Percentiles rank a stretch among this genome's conserved stretches.
Evolutionary conservation across 2,329 filamentous ascomycete genomes (phyloP).

Genomic region (Diaporthe nobilis): DNA sequence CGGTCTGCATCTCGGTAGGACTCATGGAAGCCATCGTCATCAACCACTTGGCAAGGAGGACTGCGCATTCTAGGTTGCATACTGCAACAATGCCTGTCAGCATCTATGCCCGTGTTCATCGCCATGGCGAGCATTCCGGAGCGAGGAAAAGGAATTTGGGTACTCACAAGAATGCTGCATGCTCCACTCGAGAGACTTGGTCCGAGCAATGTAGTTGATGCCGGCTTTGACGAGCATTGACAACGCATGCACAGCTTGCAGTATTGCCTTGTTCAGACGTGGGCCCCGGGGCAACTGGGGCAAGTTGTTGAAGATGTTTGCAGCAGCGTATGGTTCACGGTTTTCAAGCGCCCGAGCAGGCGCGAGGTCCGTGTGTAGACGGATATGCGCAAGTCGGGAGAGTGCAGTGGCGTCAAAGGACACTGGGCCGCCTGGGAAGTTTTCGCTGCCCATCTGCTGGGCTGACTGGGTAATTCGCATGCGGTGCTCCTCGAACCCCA

Average conservation of each 20-base stretch:
- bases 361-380: conserved; percentile 75
- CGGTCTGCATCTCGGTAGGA: conserved; percentile 63
- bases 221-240: conserved; percentile 76
- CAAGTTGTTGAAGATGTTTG: conserved; percentile 70
- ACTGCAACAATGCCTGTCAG: conserved; percentile 54
- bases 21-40: conserved; percentile 68
- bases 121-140: background rate
- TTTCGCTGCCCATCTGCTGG: conserved; percentile 63
- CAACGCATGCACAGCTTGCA: conserved; percentile 78
- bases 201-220: conserved; percentile 73
- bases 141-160: background rate
- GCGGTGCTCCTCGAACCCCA: conserved; percentile 69
- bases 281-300: conserved; percentile 71
- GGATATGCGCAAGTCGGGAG: conserved; percentile 73
- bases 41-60: conserved; percentile 73
- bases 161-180: conserved; percentile 72
- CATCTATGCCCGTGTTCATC: background rate
- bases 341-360: conserved; percentile 75
- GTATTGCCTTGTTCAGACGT: conserved; percentile 73
- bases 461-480: conserved; percentile 63
- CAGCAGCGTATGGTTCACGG: conserved; percentile 73
- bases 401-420: conserved; percentile 76
- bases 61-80: conserved; percentile 73
- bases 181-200: conserved; percentile 74
- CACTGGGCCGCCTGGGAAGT: conserved; percentile 71